phyloP scores from a whole-genome alignment of 202 grass and related monocot species.

The Panicum hallii region DNA sequence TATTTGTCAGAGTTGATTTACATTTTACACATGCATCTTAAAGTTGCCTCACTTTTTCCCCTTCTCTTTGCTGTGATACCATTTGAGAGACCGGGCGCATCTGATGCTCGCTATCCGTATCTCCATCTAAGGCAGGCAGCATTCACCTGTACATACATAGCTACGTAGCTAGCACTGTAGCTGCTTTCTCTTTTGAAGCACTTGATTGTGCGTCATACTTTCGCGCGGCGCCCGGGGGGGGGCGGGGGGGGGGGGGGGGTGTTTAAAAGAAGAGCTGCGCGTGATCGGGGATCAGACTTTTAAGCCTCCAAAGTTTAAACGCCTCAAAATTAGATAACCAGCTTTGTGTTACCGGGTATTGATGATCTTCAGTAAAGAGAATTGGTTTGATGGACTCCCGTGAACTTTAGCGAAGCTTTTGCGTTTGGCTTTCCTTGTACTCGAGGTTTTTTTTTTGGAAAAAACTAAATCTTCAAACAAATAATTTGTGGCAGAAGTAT shows the following conservation, averaged over 20 bases:
- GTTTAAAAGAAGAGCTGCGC: conserved; percentile 1
- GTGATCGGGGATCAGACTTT: conserved; percentile 9
- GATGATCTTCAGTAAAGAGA: background rate
- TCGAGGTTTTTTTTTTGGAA: background rate
- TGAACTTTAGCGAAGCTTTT: conserved; percentile 35
- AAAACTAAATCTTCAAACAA: background rate
- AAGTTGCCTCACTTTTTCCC: background rate
- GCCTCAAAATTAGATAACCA: background rate
- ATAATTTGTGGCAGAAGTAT: background rate
- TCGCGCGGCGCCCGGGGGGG: too few species aligned
- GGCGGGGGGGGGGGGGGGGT: background rate
- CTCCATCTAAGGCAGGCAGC: background rate
- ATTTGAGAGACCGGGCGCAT: background rate
- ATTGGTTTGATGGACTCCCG: background rate
- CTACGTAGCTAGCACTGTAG: background rate
- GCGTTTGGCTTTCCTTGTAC: background rate
- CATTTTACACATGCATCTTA: background rate
- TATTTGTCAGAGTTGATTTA: background rate
- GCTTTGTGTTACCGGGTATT: background rate
- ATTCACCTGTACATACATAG: background rate
- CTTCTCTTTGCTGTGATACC: too few species aligned
- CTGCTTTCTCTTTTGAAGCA: background rate
- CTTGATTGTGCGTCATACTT: background rate
- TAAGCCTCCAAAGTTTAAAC: background rate
- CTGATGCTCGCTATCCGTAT: background rate